Conservation (phyloP, 805 yeast genomes). For the Wickerhamiella bombiphila region DNA sequence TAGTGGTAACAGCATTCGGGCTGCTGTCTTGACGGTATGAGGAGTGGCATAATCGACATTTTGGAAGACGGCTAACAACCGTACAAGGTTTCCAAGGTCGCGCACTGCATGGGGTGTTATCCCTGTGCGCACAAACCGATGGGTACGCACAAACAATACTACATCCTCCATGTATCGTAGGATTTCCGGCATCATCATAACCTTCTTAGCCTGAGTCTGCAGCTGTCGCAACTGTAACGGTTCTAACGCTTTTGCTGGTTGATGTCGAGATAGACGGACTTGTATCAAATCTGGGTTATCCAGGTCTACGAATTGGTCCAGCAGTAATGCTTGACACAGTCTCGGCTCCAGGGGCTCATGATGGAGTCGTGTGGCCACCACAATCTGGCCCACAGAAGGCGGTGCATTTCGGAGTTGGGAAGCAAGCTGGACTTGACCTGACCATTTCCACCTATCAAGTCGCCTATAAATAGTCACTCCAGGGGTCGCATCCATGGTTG, state of each 20-base stretch:
- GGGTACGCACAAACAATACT: conserved; percentile 36
- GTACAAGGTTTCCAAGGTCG: conserved; percentile 30
- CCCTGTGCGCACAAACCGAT: conserved; percentile 40
- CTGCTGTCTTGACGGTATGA: conserved; percentile 35
- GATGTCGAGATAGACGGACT: conserved; percentile 5
- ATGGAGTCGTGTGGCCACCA: too few relatives aligned
- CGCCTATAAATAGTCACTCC: too few relatives aligned
- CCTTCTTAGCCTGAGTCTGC: conserved; percentile 6
- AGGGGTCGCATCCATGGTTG: too few relatives aligned
- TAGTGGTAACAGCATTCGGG: conserved; percentile 35
- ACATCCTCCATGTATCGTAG: conserved; percentile 43
- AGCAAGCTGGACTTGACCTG: too few relatives aligned
- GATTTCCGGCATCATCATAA: conserved; percentile 36
- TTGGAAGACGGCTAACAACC: conserved; percentile 30
- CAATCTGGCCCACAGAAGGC: too few relatives aligned
- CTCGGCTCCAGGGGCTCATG: too few relatives aligned
- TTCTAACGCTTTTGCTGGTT: background rate
- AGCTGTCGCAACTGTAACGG: conserved; percentile 1
- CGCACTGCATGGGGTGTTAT: conserved; percentile 32
- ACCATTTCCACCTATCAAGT: too few relatives aligned
- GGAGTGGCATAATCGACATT: conserved; percentile 37
- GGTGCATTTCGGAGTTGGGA: too few relatives aligned
- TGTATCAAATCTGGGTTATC: conserved; percentile 4
- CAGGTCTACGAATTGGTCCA: conserved; percentile 7
- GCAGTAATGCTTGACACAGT: conserved; percentile 10